Evolutionary conservation across 768 basidiomycete species (phyloP), one percentile per base, ranked within the genome.

Genomic region (Pholiota microspora): DNA sequence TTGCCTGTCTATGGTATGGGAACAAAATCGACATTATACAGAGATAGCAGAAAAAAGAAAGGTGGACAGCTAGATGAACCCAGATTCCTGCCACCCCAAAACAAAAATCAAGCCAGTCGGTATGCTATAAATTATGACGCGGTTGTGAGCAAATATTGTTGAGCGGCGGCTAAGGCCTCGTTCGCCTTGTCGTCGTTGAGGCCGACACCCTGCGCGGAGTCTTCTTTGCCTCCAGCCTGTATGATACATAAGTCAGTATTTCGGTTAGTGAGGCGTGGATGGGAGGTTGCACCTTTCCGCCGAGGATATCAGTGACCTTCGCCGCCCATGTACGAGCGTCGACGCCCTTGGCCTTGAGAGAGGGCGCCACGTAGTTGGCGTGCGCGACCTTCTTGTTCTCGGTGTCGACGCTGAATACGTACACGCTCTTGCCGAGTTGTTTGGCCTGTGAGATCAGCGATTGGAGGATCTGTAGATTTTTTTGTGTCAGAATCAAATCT

Each of bases 191-290:
- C 58, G 27, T 38, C 35, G 35, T 64, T 51, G 32, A 64, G 31
- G 13, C 97, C 97, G 12, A 96, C 85, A 23, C 97, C 97, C 65
- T 95, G 93, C 1, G 89, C 89, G 52, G 83, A 80, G 32, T 98
- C 97, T 55, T 92, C 92, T 71, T 95, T 98, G 12, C 97, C 97
- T 51, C 97, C 97, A 49, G 93, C 93, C 92, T 94, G 44, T 4
- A 50, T 18, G 21, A 44, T 53, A 32, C 5, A 21, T 49, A 7
- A 46, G 45, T 13, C 21, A 46, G 9, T 46, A 13, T 13, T 13
- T 27, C 2, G n/a, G 0, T 10, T 6, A 13, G 28, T n/a, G n/a
- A n/a, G n/a, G n/a, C n/a, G 45, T 2, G 1, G 15, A 46, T 10
- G 13, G 27, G 36, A 53, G 35, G 24, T 21, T 34, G 51, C 45